Base-by-base conservation (phyloP, 148 eudicot species). In the Talinum fruticosum region DNA sequence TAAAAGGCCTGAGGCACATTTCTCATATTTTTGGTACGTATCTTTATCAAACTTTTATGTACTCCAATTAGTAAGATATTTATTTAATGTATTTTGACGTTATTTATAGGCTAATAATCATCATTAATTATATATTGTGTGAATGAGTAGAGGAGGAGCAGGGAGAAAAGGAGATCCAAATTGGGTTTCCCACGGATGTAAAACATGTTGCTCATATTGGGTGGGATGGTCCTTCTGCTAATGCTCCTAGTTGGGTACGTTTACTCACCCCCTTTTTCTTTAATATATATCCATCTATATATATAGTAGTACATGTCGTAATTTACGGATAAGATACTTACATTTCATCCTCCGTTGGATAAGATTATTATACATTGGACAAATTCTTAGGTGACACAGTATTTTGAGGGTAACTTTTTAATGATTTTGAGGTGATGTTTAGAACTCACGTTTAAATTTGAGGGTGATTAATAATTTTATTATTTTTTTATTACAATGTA, bases 171-270 rank as follows among this genome's bases (percentile, higher is more conserved):
- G 94, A 91, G 66, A 87, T 94, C 51, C 89, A 89, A 80, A 94
- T 91, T 76, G 98, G 98, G 53, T 78, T 68, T 35, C 98, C 98
- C 32, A 91, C 98, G 6, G 98, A 94, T 77, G 98, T 94, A 82
- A 94, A 94, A 78, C 98, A 94, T 75, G 98, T 94, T 47, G 91
- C 97, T 83, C 98, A 94, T 73, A 87, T 94, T 34, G 98, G 97
- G 33, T 89, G 88, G 88, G 94, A 94, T 80, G 97, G 93, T 32
- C 91, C 94, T 15, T 76, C 91, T 16, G 83, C 78, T 12, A 87
- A 47, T 70, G 29, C 93, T 54, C 93, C 98, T 23, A 89, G 89
- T 79, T 94, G 98, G 98, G 98, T 94, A 88, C 66, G 72, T 68
- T 45, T 57, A 3, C 6, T 6, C 23, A 41, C 35, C 18, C 47